phyloP scores from a whole-genome alignment of 2,329 filamentous ascomycete genomes.

The Trichoderma aggressivum region DNA sequence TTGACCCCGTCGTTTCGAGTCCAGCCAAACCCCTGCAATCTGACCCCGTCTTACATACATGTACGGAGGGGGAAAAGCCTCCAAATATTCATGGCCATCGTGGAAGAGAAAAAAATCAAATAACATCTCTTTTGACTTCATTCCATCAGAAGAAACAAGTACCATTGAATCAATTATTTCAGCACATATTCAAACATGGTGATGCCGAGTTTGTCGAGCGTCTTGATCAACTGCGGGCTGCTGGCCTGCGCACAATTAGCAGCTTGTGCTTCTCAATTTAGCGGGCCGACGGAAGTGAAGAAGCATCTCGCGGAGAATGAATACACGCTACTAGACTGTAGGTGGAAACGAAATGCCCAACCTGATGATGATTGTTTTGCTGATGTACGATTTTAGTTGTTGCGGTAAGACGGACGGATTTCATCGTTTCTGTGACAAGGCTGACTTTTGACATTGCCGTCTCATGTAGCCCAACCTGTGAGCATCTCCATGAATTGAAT shows the following conservation, averaged over 20 bases:
- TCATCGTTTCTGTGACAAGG: background rate
- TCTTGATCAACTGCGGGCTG: constrained; percentile 6
- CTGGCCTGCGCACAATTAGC: background rate
- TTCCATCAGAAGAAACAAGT: background rate
- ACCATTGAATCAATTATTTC: background rate
- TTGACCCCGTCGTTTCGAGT: constrained; percentile 1
- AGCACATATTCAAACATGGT: background rate
- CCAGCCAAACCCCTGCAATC: background rate
- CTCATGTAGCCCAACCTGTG: constrained; percentile 19
- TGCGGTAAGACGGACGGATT: constrained; percentile 10
- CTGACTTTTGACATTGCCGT: background rate
- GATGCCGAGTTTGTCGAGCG: background rate
- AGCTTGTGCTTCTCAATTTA: constrained; percentile 15
- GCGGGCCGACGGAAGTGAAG: constrained; percentile 15
- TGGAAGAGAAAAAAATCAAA: background rate
- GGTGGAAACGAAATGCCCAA: constrained; percentile 17
- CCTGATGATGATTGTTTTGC: background rate
- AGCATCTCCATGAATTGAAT: background rate
- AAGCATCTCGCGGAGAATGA: constrained; percentile 21
- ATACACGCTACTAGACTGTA: constrained; percentile 33
- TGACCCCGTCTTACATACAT: background rate
- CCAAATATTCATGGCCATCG: background rate
- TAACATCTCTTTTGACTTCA: background rate
- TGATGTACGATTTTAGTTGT: constrained; percentile 15
- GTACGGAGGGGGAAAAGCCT: background rate